These are phyloP conservation scores for Solanum tarapatanum DNA, from an alignment of 257 asterid species.

Conservation along the genomic window DNA sequence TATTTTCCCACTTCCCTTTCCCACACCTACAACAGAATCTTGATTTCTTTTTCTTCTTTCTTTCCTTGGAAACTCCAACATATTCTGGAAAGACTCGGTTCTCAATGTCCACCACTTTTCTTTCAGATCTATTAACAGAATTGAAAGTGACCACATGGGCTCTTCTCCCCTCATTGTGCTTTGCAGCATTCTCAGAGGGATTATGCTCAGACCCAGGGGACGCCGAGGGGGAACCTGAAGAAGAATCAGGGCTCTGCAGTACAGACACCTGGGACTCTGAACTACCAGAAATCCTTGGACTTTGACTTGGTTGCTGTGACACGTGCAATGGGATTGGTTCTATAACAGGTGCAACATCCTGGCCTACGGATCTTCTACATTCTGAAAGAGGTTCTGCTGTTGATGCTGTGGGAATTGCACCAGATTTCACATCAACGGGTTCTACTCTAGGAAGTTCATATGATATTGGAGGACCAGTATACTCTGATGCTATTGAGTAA, in stretches of 20 bases:
- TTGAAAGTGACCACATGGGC: slow-evolving; percentile 51
- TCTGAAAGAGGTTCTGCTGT: slow-evolving; percentile 49
- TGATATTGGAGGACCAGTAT: slow-evolving; percentile 38
- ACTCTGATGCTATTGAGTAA: slow-evolving; percentile 55
- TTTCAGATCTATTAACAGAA: slow-evolving; percentile 44
- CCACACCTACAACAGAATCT: slow-evolving; percentile 76
- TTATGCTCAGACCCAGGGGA: slow-evolving; percentile 47
- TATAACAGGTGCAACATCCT: slow-evolving; percentile 37
- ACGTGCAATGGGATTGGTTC: slow-evolving; percentile 54
- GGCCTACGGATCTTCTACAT: slow-evolving; percentile 31
- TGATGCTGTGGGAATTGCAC: slow-evolving; percentile 32
- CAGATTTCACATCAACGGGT: slow-evolving; percentile 29
- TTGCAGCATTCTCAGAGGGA: slow-evolving; percentile 14
- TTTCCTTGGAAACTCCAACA: slow-evolving; percentile 40
- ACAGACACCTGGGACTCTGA: slow-evolving; percentile 73
- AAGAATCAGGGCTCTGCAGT: slow-evolving; percentile 47
- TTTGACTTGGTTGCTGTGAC: slow-evolving; percentile 43
- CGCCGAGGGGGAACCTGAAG: slow-evolving; percentile 53
- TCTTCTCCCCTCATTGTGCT: slow-evolving; percentile 38
- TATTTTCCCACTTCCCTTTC: slow-evolving; percentile 79
- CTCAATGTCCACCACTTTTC: slow-evolving; percentile 33
- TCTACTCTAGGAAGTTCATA: slow-evolving; percentile 39
- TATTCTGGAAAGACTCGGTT: slow-evolving; percentile 52
- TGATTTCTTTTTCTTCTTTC: slow-evolving; percentile 56
- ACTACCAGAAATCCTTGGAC: slow-evolving; percentile 58